phyloP scores from a whole-genome alignment of 2,329 filamentous ascomycete species.

The Aspergillaceae sp. region DNA sequence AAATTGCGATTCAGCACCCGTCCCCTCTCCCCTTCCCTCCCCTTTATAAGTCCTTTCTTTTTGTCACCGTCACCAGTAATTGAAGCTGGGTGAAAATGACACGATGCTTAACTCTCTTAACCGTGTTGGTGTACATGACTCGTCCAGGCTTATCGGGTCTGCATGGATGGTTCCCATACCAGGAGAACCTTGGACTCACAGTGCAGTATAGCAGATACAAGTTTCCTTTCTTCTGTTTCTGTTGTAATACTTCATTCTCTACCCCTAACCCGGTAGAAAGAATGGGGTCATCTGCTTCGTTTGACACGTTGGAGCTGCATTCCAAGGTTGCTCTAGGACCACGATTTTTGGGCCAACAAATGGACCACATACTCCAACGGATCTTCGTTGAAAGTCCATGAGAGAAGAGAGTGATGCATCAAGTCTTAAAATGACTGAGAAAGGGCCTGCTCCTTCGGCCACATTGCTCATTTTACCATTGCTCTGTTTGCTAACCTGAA shows the following conservation, averaged over 20 bases:
- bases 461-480: constrained; percentile 36
- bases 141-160: constrained; percentile 81
- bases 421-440: constrained; percentile 52
- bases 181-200: constrained; percentile 81
- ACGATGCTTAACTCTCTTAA: constrained; percentile 78
- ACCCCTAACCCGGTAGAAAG: constrained; percentile 58
- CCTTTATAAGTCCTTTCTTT: constrained; percentile 21
- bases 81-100: constrained; percentile 54
- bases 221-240: constrained; percentile 27
- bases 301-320: constrained; percentile 57
- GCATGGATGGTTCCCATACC: constrained; percentile 63
- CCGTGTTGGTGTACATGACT: constrained; percentile 81
- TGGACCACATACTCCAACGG: constrained; percentile 39
- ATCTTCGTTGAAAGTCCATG: constrained; percentile 37
- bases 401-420: constrained; percentile 54
- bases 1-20: constrained; percentile 44
- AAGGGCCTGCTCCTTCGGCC: constrained; percentile 39
- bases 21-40: constrained; percentile 26
- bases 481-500: constrained; percentile 66
- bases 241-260: constrained; percentile 63
- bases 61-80: constrained; percentile 37
- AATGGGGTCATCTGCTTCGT: constrained; percentile 49
- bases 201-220: constrained; percentile 64
- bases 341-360: constrained; percentile 49
- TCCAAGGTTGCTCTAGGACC: constrained; percentile 61